A percentile compares a stretch with the other conserved stretches of the same genome.
Conservation (phyloP, 2,329 filamentous ascomycete genomes). For the Claviceps sp. region DNA sequence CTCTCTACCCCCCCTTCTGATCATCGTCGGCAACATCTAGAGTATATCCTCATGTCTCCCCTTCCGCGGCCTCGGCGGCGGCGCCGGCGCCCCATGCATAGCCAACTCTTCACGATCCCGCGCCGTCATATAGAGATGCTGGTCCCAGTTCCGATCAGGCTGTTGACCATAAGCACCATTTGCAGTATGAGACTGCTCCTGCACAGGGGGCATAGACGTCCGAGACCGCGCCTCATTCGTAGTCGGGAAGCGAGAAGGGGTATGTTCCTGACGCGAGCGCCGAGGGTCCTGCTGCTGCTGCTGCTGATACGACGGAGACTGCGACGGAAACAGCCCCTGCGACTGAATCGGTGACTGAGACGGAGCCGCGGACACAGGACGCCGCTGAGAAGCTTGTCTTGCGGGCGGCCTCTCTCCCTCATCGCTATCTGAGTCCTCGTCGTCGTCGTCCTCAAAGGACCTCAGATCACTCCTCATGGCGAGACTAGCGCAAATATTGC, state of each 20-base stretch:
- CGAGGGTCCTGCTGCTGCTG: constrained; percentile 5
- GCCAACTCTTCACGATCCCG: constrained; percentile 18
- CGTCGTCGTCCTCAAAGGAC: constrained; percentile 23
- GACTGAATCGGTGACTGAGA: neutral
- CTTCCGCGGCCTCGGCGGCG: constrained; percentile 25
- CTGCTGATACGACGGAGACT: constrained; percentile 3
- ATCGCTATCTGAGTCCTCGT: constrained; percentile 18
- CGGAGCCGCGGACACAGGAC: constrained; percentile 3
- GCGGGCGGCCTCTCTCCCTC: constrained; percentile 14
- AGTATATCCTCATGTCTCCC: constrained; percentile 21
- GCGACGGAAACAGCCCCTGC: neutral
- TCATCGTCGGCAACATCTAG: constrained; percentile 15
- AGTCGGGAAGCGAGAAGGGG: neutral
- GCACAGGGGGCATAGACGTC: constrained; percentile 9
- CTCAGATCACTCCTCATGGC: constrained; percentile 40
- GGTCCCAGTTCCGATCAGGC: constrained; percentile 5
- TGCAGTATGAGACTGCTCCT: constrained; percentile 10
- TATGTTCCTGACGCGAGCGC: constrained; percentile 4
- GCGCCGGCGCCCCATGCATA: constrained; percentile 18
- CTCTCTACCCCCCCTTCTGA: constrained; percentile 2
- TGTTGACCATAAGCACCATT: constrained; percentile 12
- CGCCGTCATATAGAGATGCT: constrained; percentile 6
- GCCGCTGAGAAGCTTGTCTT: neutral
- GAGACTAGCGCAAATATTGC: constrained; percentile 33
- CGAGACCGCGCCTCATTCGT: constrained; percentile 7